Conservation (phyloP, 1,284 basidiomycete species). For the Acaromyces ingoldii region DNA sequence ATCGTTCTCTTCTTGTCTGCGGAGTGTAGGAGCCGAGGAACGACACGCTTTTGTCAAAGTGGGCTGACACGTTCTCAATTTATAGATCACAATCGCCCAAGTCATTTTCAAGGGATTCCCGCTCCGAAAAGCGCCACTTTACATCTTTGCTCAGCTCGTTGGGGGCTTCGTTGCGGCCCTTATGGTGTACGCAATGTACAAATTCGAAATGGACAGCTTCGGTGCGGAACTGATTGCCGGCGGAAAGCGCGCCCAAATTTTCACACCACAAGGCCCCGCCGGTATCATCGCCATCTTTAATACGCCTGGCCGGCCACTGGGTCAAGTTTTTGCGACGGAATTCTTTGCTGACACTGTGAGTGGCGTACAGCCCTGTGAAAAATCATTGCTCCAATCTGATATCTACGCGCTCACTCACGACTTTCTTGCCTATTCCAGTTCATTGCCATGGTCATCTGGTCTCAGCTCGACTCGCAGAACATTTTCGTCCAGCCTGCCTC, state of each 20-base stretch:
- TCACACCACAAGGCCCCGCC: slow-evolving; percentile 30
- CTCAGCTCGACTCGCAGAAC: slow-evolving; percentile 34
- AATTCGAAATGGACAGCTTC: slow-evolving; percentile 26
- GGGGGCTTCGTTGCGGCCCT: slow-evolving; percentile 31
- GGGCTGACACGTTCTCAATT: too few species aligned
- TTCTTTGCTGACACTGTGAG: slow-evolving; percentile 34
- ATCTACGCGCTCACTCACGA: too few species aligned
- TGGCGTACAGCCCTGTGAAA: too few species aligned
- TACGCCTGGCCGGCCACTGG: slow-evolving; percentile 24
- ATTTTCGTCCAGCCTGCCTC: slow-evolving; percentile 27
- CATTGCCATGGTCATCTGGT: slow-evolving; percentile 36
- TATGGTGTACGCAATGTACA: slow-evolving; percentile 26
- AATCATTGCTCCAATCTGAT: too few species aligned
- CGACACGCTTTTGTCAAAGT: too few species aligned
- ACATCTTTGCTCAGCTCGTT: slow-evolving; percentile 31
- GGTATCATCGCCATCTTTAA: slow-evolving; percentile 37
- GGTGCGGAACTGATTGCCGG: slow-evolving; percentile 17
- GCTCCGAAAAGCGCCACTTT: slow-evolving; percentile 23
- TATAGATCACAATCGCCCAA: slow-evolving; percentile 34
- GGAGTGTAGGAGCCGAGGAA: too few species aligned
- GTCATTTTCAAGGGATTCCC: slow-evolving; percentile 41
- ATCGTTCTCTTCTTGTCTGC: too few species aligned
- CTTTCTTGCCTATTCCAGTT: too few species aligned
- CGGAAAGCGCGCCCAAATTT: slow-evolving; percentile 24
- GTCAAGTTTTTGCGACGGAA: slow-evolving; percentile 36